These are phyloP conservation scores for Amanita pseudoporphyria DNA, from an alignment of 768 basidiomycete genomes.

Conservation along the genomic window DNA sequence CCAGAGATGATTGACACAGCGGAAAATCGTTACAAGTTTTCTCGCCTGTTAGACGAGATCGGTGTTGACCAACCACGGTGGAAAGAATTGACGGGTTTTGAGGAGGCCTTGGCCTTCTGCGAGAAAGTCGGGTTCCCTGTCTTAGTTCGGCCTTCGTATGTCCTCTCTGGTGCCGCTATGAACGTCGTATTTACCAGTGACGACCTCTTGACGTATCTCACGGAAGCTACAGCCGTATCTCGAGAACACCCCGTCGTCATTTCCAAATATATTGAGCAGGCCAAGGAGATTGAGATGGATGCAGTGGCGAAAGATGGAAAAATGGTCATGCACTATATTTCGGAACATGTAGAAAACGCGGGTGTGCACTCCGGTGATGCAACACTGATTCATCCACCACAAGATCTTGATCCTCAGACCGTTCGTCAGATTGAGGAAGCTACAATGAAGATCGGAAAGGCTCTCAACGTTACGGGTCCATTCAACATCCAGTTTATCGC, in stretches of 20 bases:
- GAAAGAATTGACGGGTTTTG: constrained; percentile 92
- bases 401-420: constrained; percentile 95
- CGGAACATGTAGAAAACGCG: constrained; percentile 98
- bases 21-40: constrained; percentile 99
- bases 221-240: constrained; percentile 93
- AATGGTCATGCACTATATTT: constrained; percentile 99
- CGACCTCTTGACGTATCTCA: constrained; percentile 86
- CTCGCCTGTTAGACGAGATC: constrained; percentile 92
- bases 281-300: constrained; percentile 99
- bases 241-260: constrained; percentile 89
- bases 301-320: constrained; percentile 95
- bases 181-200: constrained; percentile 94
- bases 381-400: constrained; percentile 95
- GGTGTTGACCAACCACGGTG: constrained; percentile 97
- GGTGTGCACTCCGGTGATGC: constrained; percentile 99
- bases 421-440: constrained; percentile 95
- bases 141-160: constrained; percentile 94
- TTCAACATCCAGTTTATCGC: constrained; percentile 99
- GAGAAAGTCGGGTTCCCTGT: constrained; percentile 92
- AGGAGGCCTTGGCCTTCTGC: constrained; percentile 85
- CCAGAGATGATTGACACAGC: constrained; percentile 99
- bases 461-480: constrained; percentile 95
- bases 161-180: constrained; percentile 99
- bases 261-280: constrained; percentile 98
- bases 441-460: constrained; percentile 94